Base-by-base conservation (phyloP, 805 yeast genomes). In the Myxozyma udenii region DNA sequence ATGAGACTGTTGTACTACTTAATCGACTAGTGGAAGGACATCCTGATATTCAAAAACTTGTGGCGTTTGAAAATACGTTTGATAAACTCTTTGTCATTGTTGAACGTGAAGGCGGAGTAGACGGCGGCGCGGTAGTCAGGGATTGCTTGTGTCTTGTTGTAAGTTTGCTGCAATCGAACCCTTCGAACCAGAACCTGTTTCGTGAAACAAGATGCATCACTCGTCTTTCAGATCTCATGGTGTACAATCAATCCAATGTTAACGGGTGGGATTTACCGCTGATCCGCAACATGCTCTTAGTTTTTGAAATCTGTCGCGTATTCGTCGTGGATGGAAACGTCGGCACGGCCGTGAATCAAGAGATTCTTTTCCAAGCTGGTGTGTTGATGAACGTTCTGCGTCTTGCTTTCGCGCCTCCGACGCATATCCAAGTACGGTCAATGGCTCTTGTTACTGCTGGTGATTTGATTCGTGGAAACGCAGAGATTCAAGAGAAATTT, bases 61-160 rank as follows among this genome's bases (percentile, higher is more conserved):
- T 95, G 7, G 98, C 95, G 0, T 93, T 93, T 65, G 97, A 93
- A 66, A 90, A 87, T 60, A 84, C 95, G 0, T 90, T 93, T 64
- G 96, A 88, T 55, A 80, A 76, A 54, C 69, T 89, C 11, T 90
- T 91, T 62, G 75, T 73, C n/a, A 84, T 93, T 12, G 81, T 91
- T 22, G 82, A 80, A 14, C 85, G 81, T 57, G 97, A 90, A 67
- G 96, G 96, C 28, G 95, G 95, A 2, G 76, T 88, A 14, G 77
- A 89, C 47, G 97, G 95, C 7, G 87, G 93, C 18, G 76, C 88
- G 30, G 81, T 88, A n/a, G 95, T 90, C 6, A 93, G 87, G 64
- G 98, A 93, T 68, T 87, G 95, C 66, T 71, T 95, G 48, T 79
- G 88, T 0, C 70, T 93, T 41, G 72, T 91, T 5, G 76, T 84